Evolutionary conservation across 2,329 filamentous ascomycete species (phyloP).

Genomic region (Dactylellina sp.): DNA sequence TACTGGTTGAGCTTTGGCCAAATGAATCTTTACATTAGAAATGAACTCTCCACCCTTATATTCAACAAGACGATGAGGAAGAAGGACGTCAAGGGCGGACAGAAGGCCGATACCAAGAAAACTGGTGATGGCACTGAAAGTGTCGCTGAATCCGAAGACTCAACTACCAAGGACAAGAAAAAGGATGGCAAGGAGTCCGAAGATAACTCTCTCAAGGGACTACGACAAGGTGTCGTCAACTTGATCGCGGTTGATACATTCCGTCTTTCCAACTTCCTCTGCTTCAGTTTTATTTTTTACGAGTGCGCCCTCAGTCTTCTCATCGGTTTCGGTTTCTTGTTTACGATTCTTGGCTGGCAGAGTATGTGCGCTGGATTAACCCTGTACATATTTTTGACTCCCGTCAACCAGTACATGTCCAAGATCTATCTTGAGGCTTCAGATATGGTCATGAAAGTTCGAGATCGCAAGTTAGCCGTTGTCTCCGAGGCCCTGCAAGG

Average conservation of each 20-base stretch:
- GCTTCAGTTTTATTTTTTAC: slow-evolving; percentile 75
- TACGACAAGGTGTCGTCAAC: slow-evolving; percentile 79
- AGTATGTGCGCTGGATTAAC: slow-evolving; percentile 74
- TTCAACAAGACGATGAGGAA: slow-evolving; percentile 81
- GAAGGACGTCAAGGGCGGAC: slow-evolving; percentile 77
- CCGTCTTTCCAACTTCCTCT: slow-evolving; percentile 76
- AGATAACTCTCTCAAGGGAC: slow-evolving; percentile 70
- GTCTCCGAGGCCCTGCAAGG: slow-evolving; percentile 80
- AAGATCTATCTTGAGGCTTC: slow-evolving; percentile 75
- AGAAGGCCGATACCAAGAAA: slow-evolving; percentile 66
- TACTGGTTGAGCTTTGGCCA: slow-evolving; percentile 46
- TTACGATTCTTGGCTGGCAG: slow-evolving; percentile 78
- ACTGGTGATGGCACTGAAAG: slow-evolving; percentile 60
- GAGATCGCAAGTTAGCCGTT: slow-evolving; percentile 79
- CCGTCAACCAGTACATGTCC: slow-evolving; percentile 76
- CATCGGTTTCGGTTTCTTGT: slow-evolving; percentile 75
- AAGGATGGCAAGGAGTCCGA: slow-evolving; percentile 64
- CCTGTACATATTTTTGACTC: slow-evolving; percentile 74
- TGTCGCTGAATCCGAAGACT: slow-evolving; percentile 38
- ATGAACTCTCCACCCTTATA: slow-evolving; percentile 77
- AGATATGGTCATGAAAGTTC: slow-evolving; percentile 77
- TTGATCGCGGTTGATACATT: slow-evolving; percentile 80
- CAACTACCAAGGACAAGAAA: slow-evolving; percentile 61
- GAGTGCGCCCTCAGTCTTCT: slow-evolving; percentile 73
- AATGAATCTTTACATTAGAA: slow-evolving; percentile 70